phyloP scores from a whole-genome alignment of 2,329 filamentous ascomycete genomes.

The Talaromyces piceae region DNA sequence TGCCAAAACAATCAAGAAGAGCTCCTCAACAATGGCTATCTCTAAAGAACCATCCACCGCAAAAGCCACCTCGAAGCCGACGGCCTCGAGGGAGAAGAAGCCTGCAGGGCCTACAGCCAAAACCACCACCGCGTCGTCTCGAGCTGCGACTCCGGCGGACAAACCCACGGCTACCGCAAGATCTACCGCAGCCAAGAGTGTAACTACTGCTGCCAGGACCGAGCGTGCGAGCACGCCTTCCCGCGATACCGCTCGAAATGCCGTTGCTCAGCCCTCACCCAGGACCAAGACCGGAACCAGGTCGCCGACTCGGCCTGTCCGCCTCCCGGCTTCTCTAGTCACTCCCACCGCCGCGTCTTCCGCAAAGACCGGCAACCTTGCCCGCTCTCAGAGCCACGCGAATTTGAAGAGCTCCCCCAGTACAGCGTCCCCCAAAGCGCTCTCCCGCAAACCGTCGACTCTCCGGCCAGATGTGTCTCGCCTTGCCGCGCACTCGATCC shows the following conservation, averaged over 20 bases:
- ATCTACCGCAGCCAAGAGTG: conserved; percentile 15
- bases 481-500: conserved; percentile 23
- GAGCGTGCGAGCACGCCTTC: conserved; percentile 23
- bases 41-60: conserved; percentile 18
- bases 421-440: conserved; percentile 15
- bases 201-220: conserved; percentile 8
- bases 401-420: conserved; percentile 10
- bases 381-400: conserved; percentile 21
- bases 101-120: conserved; percentile 17
- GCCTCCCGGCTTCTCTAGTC: conserved; percentile 33
- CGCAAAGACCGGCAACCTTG: conserved; percentile 23
- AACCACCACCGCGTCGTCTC: conserved; percentile 16
- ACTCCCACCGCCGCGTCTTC: conserved; percentile 35
- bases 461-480: conserved; percentile 22
- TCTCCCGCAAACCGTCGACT: conserved; percentile 31
- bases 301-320: conserved; percentile 35
- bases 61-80: conserved; percentile 17
- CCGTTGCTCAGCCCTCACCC: conserved; percentile 17
- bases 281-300: conserved; percentile 22
- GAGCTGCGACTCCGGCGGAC: conserved; percentile 15
- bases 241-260: conserved; percentile 21
- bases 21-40: conserved; percentile 25
- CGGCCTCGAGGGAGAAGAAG: conserved; percentile 15
- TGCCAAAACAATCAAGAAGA: conserved; percentile 22
- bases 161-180: conserved; percentile 24